Percentiles rank a stretch among this genome's conserved stretches.
Evolutionary conservation across 2,329 filamentous ascomycete genomes (phyloP).

Genomic region (Fusarium anthophilum): DNA sequence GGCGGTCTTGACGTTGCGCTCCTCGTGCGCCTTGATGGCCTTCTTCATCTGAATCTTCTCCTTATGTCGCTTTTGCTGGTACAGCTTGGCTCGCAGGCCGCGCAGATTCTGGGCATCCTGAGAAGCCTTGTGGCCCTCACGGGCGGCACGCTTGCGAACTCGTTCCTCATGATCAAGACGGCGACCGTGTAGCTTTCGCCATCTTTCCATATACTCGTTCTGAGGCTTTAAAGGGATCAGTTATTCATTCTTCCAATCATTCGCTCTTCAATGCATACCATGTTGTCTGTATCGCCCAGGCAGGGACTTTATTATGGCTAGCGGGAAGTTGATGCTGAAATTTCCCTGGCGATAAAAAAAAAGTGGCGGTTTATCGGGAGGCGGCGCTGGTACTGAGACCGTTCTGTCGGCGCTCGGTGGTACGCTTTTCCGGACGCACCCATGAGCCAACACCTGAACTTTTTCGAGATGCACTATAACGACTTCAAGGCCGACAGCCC

Average conservation of each 20-base stretch:
- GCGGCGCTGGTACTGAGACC: slow-evolving; percentile 13
- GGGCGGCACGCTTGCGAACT: slow-evolving; percentile 83
- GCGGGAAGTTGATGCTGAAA: slow-evolving; percentile 40
- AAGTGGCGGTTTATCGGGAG: slow-evolving; percentile 43
- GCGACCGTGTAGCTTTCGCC: slow-evolving; percentile 64
- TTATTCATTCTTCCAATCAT: neutral
- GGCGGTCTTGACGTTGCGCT: slow-evolving; percentile 92
- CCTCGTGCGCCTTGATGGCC: slow-evolving; percentile 92
- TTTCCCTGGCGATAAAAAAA: slow-evolving; percentile 43
- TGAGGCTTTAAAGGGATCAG: slow-evolving; percentile 68
- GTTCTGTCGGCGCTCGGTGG: slow-evolving; percentile 43
- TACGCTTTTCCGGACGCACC: slow-evolving; percentile 46
- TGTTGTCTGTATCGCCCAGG: slow-evolving; percentile 44
- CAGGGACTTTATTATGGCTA: slow-evolving; percentile 33
- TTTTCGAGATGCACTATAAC: slow-evolving; percentile 36
- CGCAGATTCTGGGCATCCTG: slow-evolving; percentile 93
- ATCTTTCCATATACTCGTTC: slow-evolving; percentile 83
- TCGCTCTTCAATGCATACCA: slow-evolving; percentile 40
- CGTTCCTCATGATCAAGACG: slow-evolving; percentile 86
- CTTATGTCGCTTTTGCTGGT: slow-evolving; percentile 91
- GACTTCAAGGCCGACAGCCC: slow-evolving; percentile 29
- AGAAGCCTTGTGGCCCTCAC: slow-evolving; percentile 88
- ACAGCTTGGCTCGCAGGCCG: slow-evolving; percentile 90
- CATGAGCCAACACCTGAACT: slow-evolving; percentile 34
- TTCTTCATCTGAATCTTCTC: slow-evolving; percentile 99